These are phyloP conservation scores for Solanum corneliomulleri DNA, from an alignment of 257 asterid genomes.

Conservation along the genomic window DNA sequence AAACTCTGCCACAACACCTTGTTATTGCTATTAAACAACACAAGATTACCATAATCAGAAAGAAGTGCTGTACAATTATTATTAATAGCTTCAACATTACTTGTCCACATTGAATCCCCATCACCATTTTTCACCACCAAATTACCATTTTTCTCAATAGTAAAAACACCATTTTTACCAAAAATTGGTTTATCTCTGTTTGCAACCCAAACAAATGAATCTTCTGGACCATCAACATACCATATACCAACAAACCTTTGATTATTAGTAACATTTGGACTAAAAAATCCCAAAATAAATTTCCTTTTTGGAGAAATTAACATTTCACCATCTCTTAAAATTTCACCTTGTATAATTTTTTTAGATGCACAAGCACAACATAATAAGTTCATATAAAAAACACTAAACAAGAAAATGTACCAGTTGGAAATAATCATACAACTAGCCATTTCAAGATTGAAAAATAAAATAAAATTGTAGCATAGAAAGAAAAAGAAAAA, in stretches of 20 bases:
- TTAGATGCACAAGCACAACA: conserved; percentile 4
- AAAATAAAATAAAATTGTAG: background rate
- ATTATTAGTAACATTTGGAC: conserved; percentile 33
- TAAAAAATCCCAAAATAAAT: conserved; percentile 62
- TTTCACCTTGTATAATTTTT: conserved; percentile 16
- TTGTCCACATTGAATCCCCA: conserved; percentile 29
- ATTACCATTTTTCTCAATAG: conserved; percentile 25
- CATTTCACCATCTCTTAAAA: conserved; percentile 35
- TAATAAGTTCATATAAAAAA: conserved; percentile 1
- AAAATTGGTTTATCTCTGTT: conserved; percentile 44
- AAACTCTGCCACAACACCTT: conserved; percentile 45
- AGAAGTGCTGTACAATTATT: conserved; percentile 25
- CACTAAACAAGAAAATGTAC: background rate
- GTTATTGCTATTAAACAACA: background rate
- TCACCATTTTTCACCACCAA: conserved; percentile 23
- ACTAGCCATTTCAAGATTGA: background rate
- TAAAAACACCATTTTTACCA: conserved; percentile 30
- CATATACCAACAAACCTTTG: conserved; percentile 59
- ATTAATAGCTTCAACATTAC: conserved; percentile 3
- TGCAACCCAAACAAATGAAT: conserved; percentile 68
- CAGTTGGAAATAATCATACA: background rate
- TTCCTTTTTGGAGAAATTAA: conserved; percentile 26
- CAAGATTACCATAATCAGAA: conserved; percentile 38
- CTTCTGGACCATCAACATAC: conserved; percentile 16
- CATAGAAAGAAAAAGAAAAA: background rate